Percentiles rank a stretch among this genome's conserved stretches.
phyloP scores from a whole-genome alignment of 441 rosid species.

The Codiaeum variegatum region DNA sequence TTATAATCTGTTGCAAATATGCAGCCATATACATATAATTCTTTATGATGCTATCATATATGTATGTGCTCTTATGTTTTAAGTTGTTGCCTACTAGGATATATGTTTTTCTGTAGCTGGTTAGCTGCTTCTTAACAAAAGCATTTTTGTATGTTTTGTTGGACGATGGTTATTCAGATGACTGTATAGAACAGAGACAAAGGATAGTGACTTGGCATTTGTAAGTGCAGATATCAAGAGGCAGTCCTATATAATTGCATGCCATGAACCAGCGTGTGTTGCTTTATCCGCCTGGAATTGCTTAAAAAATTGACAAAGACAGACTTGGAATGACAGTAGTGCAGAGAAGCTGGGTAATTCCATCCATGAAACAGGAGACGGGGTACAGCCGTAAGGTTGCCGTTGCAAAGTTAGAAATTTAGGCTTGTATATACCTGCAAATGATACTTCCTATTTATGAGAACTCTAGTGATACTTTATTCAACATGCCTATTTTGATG shows the following conservation, averaged over 20 bases:
- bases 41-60: not conserved
- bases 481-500: not conserved
- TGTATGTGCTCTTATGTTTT: not conserved
- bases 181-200: slow-evolving; percentile 13
- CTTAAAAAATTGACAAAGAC: not conserved
- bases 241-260: slow-evolving; percentile 34
- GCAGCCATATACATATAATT: not conserved
- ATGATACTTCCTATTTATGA: slow-evolving; percentile 9
- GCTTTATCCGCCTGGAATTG: slow-evolving; percentile 5
- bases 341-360: slow-evolving; percentile 6
- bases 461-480: not conserved
- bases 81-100: not conserved
- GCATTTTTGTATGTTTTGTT: not conserved
- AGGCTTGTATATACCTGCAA: slow-evolving; percentile 21
- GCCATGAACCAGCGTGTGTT: not conserved
- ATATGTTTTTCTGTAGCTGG: not conserved
- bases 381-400: slow-evolving; percentile 27
- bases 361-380: slow-evolving; percentile 10
- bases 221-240: slow-evolving; percentile 40
- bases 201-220: slow-evolving; percentile 23
- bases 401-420: slow-evolving; percentile 15
- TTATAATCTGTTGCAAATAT: not conserved
- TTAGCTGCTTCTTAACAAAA: not conserved
- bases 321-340: not conserved
- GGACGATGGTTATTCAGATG: slow-evolving; percentile 10